Percentiles rank a stretch among this genome's conserved stretches.
phyloP scores from a whole-genome alignment of 441 rosid genomes.

The Syzygium syzygioides region DNA sequence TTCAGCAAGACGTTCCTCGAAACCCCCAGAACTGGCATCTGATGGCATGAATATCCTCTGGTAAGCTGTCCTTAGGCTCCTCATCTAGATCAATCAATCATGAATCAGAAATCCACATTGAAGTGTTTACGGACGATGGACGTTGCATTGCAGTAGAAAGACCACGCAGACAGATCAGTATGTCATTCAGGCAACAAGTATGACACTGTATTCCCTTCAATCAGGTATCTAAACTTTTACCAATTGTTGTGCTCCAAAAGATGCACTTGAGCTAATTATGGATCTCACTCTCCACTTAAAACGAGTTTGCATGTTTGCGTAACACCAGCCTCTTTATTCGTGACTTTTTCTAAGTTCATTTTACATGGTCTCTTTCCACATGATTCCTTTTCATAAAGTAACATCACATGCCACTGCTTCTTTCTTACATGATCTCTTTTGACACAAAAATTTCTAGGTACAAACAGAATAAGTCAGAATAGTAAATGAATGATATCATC shows the following conservation, averaged over 20 bases:
- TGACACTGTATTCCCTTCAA: not conserved
- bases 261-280: not conserved
- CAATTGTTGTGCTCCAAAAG: not conserved
- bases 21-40: conserved; percentile 29
- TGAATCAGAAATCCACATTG: conserved; percentile 1
- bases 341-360: not conserved
- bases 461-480: not conserved
- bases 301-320: not conserved
- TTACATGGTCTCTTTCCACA: not conserved
- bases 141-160: not conserved
- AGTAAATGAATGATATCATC: not conserved
- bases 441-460: not conserved
- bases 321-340: not conserved
- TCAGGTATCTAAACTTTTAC: not conserved
- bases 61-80: conserved; percentile 69
- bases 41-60: conserved; percentile 78
- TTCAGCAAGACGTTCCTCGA: conserved; percentile 67
- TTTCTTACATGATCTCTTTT: not conserved
- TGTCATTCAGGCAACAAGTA: not conserved
- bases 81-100: conserved; percentile 45
- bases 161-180: not conserved
- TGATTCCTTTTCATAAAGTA: not conserved
- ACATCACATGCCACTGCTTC: not conserved
- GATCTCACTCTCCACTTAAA: not conserved
- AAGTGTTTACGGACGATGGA: not conserved